These are phyloP conservation scores for Marchantia paleacea DNA, from an alignment of 225 moss, liverwort and hornwort genomes.

Conservation along the genomic window DNA sequence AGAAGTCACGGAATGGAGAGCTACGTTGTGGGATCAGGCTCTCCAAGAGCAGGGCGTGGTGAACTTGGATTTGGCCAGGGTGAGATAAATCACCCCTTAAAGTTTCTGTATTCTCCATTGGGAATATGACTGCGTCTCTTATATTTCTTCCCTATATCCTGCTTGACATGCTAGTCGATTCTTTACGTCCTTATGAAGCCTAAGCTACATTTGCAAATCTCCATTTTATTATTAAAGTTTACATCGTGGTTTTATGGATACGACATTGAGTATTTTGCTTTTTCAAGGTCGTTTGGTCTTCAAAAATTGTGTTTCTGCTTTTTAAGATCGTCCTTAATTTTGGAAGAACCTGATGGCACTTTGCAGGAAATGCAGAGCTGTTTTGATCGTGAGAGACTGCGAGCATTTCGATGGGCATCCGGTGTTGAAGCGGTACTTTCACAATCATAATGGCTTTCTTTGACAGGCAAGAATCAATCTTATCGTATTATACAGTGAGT, in stretches of 20 bases:
- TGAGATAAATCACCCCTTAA: slow-evolving; percentile 31
- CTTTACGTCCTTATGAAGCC: too few relatives aligned
- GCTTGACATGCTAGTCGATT: too few relatives aligned
- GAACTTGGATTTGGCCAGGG: slow-evolving; percentile 79
- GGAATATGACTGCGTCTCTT: too few relatives aligned
- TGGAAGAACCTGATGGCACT: not conserved
- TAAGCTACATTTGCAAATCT: too few relatives aligned
- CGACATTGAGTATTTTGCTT: too few relatives aligned
- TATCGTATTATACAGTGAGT: slow-evolving; percentile 26
- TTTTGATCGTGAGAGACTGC: slow-evolving; percentile 80
- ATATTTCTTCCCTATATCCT: too few relatives aligned
- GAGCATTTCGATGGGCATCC: slow-evolving; percentile 74
- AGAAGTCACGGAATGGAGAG: slow-evolving; percentile 87
- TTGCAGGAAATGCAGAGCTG: slow-evolving; percentile 60
- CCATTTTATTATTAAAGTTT: too few relatives aligned
- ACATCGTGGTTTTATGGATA: too few relatives aligned
- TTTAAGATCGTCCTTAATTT: not conserved
- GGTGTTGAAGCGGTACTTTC: slow-evolving; percentile 80
- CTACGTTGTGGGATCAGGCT: slow-evolving; percentile 73
- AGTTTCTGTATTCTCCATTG: not conserved
- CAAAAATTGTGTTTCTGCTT: too few relatives aligned
- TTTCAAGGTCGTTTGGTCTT: too few relatives aligned
- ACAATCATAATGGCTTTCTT: slow-evolving; percentile 30
- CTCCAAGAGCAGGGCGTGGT: slow-evolving; percentile 67
- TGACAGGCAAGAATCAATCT: slow-evolving; percentile 50